Percentiles rank a stretch among this genome's conserved stretches.
Evolutionary conservation across 441 rosid species (phyloP).

Genomic region (Cnidoscolus chayamansa): DNA sequence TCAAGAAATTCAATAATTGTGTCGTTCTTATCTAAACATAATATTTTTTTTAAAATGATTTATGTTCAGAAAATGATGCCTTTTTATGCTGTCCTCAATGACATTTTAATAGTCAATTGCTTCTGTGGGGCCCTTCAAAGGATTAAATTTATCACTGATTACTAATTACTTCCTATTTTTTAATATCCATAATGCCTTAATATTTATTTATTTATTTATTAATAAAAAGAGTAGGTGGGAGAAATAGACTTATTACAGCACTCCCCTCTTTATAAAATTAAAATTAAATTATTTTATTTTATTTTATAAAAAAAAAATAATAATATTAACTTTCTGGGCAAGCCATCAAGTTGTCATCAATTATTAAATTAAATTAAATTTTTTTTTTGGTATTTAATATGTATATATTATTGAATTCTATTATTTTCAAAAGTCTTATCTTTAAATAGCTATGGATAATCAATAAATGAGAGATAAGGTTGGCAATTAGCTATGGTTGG

Average conservation of each 20-base stretch:
- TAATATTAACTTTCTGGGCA: neutral
- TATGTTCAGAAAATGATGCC: constrained; percentile 29
- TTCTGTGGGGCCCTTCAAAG: constrained; percentile 42
- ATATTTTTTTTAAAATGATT: constrained; percentile 5
- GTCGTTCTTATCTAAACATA: constrained; percentile 47
- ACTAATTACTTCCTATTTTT: neutral
- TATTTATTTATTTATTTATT: too few relatives aligned
- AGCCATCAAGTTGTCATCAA: too few relatives aligned
- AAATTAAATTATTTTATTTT: too few relatives aligned
- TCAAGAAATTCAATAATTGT: constrained; percentile 27
- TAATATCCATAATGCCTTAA: too few relatives aligned
- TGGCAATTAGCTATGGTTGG: too few relatives aligned
- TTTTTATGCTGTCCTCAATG: constrained; percentile 17
- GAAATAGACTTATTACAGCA: constrained; percentile 8
- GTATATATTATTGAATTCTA: too few relatives aligned
- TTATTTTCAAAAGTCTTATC: too few relatives aligned
- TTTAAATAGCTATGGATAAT: too few relatives aligned
- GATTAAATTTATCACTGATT: constrained; percentile 4
- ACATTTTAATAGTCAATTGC: constrained; percentile 39
- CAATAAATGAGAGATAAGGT: too few relatives aligned
- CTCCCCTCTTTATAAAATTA: too few relatives aligned
- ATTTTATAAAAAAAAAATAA: neutral
- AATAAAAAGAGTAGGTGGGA: constrained; percentile 13
- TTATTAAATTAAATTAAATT: too few relatives aligned
- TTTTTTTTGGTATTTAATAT: too few relatives aligned